These are phyloP conservation scores for Talaromyces borbonicus DNA, from an alignment of 495 filamentous ascomycete genomes.

Conservation along the genomic window DNA sequence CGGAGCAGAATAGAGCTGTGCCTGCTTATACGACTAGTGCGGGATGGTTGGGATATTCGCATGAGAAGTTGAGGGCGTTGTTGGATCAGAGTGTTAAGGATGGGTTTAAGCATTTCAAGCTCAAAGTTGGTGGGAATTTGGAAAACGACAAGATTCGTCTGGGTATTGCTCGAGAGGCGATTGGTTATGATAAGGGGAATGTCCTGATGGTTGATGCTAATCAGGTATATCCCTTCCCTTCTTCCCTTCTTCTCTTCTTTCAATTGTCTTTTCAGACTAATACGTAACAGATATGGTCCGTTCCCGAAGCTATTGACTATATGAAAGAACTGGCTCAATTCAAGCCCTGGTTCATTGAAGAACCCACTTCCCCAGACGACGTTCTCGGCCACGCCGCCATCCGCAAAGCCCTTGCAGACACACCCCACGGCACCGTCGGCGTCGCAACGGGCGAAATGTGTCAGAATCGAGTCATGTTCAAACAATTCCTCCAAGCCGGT, in stretches of 20 bases:
- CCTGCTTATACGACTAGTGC: conserved; percentile 88
- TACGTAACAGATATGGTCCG: conserved; percentile 59
- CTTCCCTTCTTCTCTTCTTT: not conserved
- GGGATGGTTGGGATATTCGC: conserved; percentile 88
- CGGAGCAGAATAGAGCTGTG: conserved; percentile 59
- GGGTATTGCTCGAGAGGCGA: conserved; percentile 65
- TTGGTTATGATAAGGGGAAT: conserved; percentile 80
- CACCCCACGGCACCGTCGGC: conserved; percentile 57
- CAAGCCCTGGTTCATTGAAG: conserved; percentile 95
- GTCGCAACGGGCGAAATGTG: conserved; percentile 96
- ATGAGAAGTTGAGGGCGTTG: conserved; percentile 70
- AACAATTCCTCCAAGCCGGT: conserved; percentile 70
- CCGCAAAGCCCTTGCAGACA: conserved; percentile 58
- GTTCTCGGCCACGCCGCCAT: conserved; percentile 82
- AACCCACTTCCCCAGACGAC: conserved; percentile 91
- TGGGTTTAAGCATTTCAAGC: conserved; percentile 84
- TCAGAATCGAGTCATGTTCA: conserved; percentile 91
- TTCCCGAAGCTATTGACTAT: conserved; percentile 82
- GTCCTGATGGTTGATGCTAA: conserved; percentile 94
- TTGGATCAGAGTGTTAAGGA: conserved; percentile 60
- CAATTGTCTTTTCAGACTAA: not conserved
- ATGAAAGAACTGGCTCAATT: conserved; percentile 76
- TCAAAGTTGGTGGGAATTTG: conserved; percentile 72
- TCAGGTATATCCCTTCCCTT: conserved; percentile 41
- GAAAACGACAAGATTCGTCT: conserved; percentile 62